phyloP scores from a whole-genome alignment of 768 basidiomycete genomes.

The Holtermanniella nyarrowii region DNA sequence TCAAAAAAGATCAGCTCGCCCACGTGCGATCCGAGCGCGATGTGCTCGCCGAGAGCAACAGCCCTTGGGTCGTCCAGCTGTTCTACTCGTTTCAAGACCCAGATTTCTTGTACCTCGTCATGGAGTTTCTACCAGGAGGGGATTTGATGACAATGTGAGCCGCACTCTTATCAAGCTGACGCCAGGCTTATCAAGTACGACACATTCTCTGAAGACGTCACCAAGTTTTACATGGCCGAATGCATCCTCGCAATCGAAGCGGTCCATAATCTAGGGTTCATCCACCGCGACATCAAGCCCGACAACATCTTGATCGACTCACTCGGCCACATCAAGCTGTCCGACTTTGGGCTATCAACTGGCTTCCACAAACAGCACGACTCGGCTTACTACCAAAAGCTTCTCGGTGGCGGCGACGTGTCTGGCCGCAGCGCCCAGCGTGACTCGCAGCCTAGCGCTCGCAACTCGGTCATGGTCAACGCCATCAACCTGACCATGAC shows the following conservation, averaged over 20 bases:
- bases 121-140: conserved; percentile 98
- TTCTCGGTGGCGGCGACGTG: conserved; percentile 55
- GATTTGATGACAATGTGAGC: conserved; percentile 92
- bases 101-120: conserved; percentile 84
- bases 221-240: conserved; percentile 97
- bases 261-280: conserved; percentile 92
- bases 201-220: conserved; percentile 95
- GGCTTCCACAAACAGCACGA: conserved; percentile 98
- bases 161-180: background rate
- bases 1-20: conserved; percentile 98
- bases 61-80: conserved; percentile 90
- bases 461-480: conserved; percentile 96
- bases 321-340: conserved; percentile 92
- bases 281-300: conserved; percentile 97
- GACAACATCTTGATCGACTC: conserved; percentile 99
- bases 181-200: conserved; percentile 84
- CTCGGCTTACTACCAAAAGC: conserved; percentile 81
- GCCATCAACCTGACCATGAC: conserved; percentile 94
- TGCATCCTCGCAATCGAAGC: conserved; percentile 96
- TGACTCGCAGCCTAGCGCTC: conserved; percentile 45
- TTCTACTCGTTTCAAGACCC: conserved; percentile 98
- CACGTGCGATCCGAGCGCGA: conserved; percentile 97
- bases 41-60: conserved; percentile 89
- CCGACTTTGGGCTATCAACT: conserved; percentile 97
- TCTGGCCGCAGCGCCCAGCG: conserved; percentile 39